Base-by-base conservation (phyloP, 139 green algal genomes). In the Micractinium sp. region DNA sequence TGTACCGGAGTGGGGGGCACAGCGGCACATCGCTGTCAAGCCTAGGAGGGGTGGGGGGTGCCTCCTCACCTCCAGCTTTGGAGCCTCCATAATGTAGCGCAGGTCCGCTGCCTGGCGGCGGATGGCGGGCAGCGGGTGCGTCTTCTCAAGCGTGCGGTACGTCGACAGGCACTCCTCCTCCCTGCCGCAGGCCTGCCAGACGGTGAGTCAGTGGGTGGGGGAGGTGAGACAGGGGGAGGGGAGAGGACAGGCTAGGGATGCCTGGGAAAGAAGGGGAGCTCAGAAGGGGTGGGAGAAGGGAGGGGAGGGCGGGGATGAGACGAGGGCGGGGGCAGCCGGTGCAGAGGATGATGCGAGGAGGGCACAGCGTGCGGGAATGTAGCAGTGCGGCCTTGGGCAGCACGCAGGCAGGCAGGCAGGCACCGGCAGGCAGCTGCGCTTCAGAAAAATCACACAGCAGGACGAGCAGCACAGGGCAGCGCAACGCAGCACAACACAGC, bases 21-120 rank as follows among this genome's bases (percentile, higher is more conserved):
- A 23, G 60, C 60, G 14, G 60, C 60, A 66, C 60, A 74, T 18
- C 66, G 31, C 15, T 12, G 19, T 22, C 60, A 67, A 67, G 60
- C 60, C 14, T 14, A 67, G 73, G n/a, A 78, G 67, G 82, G 12
- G 87, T 77, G 7, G 96, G 53, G 63, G 20, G 16, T 5, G 27
- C 20, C 27, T 13, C 16, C 74, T 23, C 12, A 84, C 78, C 81
- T 94, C 90, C 87, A 98, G 90, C 85, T 96, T 96, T 14, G 96
- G 96, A 0, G 96, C 96, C 89, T 98, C 95, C 93, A 98, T 93
- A 87, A 98, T 98, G 91, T 94, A 98, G 19, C 96, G 90, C 87
- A 97, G 86, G 61, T 92, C 86, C 29, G 85, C 93, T 25, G 93
- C 94, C 77, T 88, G 85, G 33, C 85, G 85, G 18, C 90, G 87